These are phyloP conservation scores for Botryotinia globosa DNA, from an alignment of 2,329 filamentous ascomycete species.

Conservation along the genomic window DNA sequence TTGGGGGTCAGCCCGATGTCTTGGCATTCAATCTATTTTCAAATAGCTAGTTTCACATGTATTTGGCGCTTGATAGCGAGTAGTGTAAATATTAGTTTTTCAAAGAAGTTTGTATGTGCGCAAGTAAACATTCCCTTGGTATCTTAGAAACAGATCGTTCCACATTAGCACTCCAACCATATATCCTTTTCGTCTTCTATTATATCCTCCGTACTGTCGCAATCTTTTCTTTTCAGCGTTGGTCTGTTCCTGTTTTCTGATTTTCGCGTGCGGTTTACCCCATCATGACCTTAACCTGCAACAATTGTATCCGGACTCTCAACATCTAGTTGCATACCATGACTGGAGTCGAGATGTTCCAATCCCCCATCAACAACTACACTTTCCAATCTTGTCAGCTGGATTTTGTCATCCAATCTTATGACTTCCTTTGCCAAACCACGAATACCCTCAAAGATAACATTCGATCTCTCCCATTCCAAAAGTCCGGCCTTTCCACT, in stretches of 20 bases:
- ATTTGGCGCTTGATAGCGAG: not conserved
- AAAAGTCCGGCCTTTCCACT: conserved; percentile 29
- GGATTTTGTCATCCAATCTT: conserved; percentile 27
- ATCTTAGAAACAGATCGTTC: conserved; percentile 2
- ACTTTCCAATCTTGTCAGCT: conserved; percentile 25
- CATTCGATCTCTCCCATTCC: conserved; percentile 29
- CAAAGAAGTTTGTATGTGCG: not conserved
- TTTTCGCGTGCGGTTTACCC: not conserved
- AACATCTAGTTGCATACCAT: conserved; percentile 33
- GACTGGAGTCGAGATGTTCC: not conserved
- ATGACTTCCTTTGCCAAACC: conserved; percentile 28
- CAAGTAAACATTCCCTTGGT: not conserved
- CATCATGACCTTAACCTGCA: conserved; percentile 22
- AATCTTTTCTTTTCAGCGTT: not conserved
- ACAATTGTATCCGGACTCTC: conserved; percentile 35
- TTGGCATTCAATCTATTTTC: conserved; percentile 1
- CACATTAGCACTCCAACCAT: not conserved
- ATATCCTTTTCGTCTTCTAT: not conserved
- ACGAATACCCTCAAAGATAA: conserved; percentile 31
- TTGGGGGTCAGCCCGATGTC: not conserved
- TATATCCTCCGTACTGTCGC: not conserved
- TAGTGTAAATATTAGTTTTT: not conserved
- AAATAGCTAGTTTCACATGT: not conserved
- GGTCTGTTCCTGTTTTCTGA: not conserved
- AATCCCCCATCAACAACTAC: conserved; percentile 23